Evolutionary conservation across 805 yeast genomes (phyloP).

Genomic region (Starmerella apicola): DNA sequence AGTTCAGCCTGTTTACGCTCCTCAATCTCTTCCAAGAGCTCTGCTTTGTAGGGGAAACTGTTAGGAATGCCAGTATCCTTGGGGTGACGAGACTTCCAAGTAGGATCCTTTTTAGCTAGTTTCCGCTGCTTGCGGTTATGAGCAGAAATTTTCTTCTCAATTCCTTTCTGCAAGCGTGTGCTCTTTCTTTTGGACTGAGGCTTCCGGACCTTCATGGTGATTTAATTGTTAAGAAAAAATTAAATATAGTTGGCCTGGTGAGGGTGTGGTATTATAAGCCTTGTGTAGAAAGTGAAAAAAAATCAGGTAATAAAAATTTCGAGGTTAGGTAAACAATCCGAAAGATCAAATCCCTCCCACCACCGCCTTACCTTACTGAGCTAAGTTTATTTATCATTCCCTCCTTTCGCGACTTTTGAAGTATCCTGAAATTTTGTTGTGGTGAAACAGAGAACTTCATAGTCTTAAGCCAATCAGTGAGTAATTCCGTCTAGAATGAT

Average conservation of each 20-base stretch:
- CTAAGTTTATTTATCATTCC: too few relatives aligned
- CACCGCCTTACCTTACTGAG: too few relatives aligned
- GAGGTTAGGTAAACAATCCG: neutral
- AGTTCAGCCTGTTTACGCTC: slow-evolving; percentile 37
- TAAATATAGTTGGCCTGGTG: too few relatives aligned
- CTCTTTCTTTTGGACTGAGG: slow-evolving; percentile 53
- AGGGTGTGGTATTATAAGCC: too few relatives aligned
- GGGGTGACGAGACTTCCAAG: slow-evolving; percentile 77
- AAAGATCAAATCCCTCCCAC: neutral
- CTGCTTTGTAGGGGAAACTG: slow-evolving; percentile 86
- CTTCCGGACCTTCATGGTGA: slow-evolving; percentile 23
- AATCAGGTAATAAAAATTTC: slow-evolving; percentile 7
- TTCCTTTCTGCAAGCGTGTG: slow-evolving; percentile 92
- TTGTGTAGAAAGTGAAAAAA: slow-evolving; percentile 2
- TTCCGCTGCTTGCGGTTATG: slow-evolving; percentile 78
- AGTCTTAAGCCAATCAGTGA: neutral
- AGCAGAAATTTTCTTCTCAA: slow-evolving; percentile 89
- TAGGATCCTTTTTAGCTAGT: slow-evolving; percentile 71
- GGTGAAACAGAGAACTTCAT: too few relatives aligned
- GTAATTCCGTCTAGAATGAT: neutral
- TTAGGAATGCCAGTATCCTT: slow-evolving; percentile 95
- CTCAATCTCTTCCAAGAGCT: slow-evolving; percentile 47
- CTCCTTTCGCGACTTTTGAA: too few relatives aligned
- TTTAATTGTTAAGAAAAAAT: neutral
- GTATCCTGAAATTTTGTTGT: too few relatives aligned